Percentiles rank a stretch among this genome's conserved stretches.
Conservation (phyloP, 306 rosid species). For the Cucurbita maxima region DNA sequence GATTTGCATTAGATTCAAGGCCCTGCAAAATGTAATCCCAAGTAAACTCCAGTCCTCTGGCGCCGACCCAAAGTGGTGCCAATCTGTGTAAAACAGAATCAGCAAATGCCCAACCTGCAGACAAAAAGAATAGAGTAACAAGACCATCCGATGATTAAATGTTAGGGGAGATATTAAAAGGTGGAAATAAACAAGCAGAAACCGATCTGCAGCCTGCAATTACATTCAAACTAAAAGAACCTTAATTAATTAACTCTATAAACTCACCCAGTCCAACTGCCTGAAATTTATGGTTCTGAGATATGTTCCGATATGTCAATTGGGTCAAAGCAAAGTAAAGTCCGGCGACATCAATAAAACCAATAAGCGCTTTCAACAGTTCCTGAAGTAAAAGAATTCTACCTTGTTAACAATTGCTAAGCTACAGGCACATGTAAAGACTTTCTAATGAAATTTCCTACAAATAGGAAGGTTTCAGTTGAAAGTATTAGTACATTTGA, state of each 20-base stretch:
- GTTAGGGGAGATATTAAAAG: neutral
- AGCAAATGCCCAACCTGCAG: conserved; percentile 97
- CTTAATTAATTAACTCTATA: neutral
- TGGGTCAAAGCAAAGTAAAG: conserved; percentile 97
- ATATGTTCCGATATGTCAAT: conserved; percentile 89
- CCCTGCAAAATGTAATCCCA: conserved; percentile 97
- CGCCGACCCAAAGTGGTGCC: conserved; percentile 99
- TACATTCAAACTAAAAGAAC: neutral
- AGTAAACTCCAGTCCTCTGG: conserved; percentile 95
- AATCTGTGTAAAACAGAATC: conserved; percentile 90
- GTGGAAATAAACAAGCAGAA: neutral
- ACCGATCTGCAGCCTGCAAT: neutral
- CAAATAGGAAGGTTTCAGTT: neutral
- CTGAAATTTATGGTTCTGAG: conserved; percentile 96
- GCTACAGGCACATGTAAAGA: neutral
- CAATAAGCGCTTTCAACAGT: conserved; percentile 85
- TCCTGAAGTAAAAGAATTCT: conserved; percentile 37
- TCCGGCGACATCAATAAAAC: conserved; percentile 94
- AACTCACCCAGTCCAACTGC: conserved; percentile 98
- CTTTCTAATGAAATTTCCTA: neutral
- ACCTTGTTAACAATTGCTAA: neutral
- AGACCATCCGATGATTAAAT: neutral
- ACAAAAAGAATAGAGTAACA: conserved; percentile 10
- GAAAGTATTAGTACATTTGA: neutral
- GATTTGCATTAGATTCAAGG: conserved; percentile 93